Base-by-base conservation (phyloP, 2,329 filamentous ascomycete species). In the Calonectria pteridis region DNA sequence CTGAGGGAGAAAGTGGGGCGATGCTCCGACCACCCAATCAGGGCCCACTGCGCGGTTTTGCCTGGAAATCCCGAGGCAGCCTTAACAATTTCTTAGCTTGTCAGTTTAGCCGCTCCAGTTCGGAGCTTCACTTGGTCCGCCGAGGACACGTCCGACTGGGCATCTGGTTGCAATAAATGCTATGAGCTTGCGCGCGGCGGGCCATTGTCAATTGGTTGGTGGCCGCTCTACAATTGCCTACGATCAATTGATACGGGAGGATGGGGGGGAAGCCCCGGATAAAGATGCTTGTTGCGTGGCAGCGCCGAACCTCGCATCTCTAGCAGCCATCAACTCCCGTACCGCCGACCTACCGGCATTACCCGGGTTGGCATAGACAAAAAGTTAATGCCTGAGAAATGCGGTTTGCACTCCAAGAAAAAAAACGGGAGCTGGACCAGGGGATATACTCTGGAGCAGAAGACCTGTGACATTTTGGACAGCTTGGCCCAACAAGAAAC, bases 1-100 rank as follows among this genome's bases (percentile, higher is more conserved):
- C 79, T 84, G 84, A 86, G 84, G 83, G 82, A 82, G 81, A 78
- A 78, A 76, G 85, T 86, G 84, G 85, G 83, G 78, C 81, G 78
- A 78, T 84, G 78, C 76, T 77, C 78, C 75, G 76, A 71, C 71
- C 67, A 63, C 14, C 84, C 84, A 86, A 85, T 85, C 80, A 84
- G 33, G 35, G 73, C 59, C 49, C 65, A 78, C 72, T 84, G 83
- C 79, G 83, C 80, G 81, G 80, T 82, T 84, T 85, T 85, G 82
- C 84, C 83, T 84, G 81, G 78, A 81, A 82, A 82, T 83, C 78
- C 84, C 84, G 84, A 84, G 74, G 81, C 79, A 82, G 81, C 81
- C 80, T 81, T 83, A 83, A 84, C 81, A 83, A 84, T 84, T 83
- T 83, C 78, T 80, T 80, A 81, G 75, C 73, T 76, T 78, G 68